phyloP scores from a whole-genome alignment of 108 stramenopile species.

The Bacterosira constricta region DNA sequence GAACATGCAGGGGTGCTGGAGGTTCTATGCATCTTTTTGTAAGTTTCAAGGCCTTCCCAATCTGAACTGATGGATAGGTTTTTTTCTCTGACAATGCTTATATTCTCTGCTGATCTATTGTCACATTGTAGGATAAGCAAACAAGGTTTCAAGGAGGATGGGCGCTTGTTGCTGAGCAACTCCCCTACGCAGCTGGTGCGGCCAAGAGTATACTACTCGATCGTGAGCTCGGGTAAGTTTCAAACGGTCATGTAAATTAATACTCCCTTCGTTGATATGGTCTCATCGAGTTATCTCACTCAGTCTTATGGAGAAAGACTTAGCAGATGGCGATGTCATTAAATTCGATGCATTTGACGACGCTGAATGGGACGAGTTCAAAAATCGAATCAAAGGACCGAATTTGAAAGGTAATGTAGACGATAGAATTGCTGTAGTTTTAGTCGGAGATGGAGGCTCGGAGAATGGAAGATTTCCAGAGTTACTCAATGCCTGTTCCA shows the following conservation, averaged over 20 bases:
- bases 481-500: slow-evolving; percentile 61
- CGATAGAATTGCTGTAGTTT: slow-evolving; percentile 58
- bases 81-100: too few relatives aligned
- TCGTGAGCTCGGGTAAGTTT: slow-evolving; percentile 38
- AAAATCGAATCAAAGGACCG: slow-evolving; percentile 1
- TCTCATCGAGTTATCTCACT: slow-evolving; percentile 37
- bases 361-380: slow-evolving; percentile 15
- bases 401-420: slow-evolving; percentile 25
- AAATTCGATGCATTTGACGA: slow-evolving; percentile 20
- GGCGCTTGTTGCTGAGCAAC: slow-evolving; percentile 72
- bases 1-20: slow-evolving; percentile 66
- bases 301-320: slow-evolving; percentile 65
- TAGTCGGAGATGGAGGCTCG: slow-evolving; percentile 65
- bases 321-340: slow-evolving; percentile 53
- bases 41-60: neutral
- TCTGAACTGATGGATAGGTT: slow-evolving; percentile 57
- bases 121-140: slow-evolving; percentile 57
- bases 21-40: slow-evolving; percentile 69
- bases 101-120: too few relatives aligned
- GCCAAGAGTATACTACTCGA: slow-evolving; percentile 69
- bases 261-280: neutral
- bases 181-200: slow-evolving; percentile 70
- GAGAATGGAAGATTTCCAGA: slow-evolving; percentile 71
- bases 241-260: neutral
- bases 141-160: slow-evolving; percentile 68